Evolutionary conservation across 75 land plant genomes (phyloP).

Genomic region (Larix kaempferi): DNA sequence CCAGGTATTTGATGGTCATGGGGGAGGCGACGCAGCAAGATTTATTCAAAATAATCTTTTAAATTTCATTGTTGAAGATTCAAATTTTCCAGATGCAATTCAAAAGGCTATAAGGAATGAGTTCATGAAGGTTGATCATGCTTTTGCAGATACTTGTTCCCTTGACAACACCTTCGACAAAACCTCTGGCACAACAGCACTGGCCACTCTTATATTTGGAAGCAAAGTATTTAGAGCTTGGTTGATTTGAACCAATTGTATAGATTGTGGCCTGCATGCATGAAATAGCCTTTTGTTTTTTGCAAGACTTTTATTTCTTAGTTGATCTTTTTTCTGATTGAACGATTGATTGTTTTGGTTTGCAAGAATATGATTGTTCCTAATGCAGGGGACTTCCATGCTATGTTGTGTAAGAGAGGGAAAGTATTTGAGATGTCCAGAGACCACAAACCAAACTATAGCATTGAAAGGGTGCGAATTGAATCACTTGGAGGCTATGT

Average conservation of each 20-base stretch:
- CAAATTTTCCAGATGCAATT: slow-evolving; percentile 45
- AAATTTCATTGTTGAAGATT: slow-evolving; percentile 56
- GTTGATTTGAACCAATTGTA: neutral
- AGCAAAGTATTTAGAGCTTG: slow-evolving; percentile 29
- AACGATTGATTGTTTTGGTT: neutral
- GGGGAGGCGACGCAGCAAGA: slow-evolving; percentile 71
- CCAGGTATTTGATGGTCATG: slow-evolving; percentile 92
- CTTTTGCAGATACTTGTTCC: slow-evolving; percentile 63
- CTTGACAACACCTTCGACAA: slow-evolving; percentile 34
- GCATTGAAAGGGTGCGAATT: slow-evolving; percentile 50
- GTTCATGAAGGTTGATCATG: slow-evolving; percentile 62
- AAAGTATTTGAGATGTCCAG: slow-evolving; percentile 62
- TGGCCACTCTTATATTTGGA: slow-evolving; percentile 59
- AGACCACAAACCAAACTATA: slow-evolving; percentile 60
- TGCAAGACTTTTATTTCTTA: neutral
- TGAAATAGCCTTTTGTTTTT: neutral
- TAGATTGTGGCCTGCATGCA: neutral
- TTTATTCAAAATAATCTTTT: slow-evolving; percentile 62
- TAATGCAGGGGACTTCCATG: slow-evolving; percentile 75
- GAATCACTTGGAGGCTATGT: slow-evolving; percentile 59
- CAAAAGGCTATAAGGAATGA: slow-evolving; percentile 61
- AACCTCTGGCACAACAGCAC: slow-evolving; percentile 77
- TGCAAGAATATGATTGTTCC: slow-evolving; percentile 63
- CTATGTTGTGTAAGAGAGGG: slow-evolving; percentile 59
- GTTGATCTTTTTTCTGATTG: neutral